Conservation (phyloP, 2,329 filamentous ascomycete genomes). For the Cercospora zeina region DNA sequence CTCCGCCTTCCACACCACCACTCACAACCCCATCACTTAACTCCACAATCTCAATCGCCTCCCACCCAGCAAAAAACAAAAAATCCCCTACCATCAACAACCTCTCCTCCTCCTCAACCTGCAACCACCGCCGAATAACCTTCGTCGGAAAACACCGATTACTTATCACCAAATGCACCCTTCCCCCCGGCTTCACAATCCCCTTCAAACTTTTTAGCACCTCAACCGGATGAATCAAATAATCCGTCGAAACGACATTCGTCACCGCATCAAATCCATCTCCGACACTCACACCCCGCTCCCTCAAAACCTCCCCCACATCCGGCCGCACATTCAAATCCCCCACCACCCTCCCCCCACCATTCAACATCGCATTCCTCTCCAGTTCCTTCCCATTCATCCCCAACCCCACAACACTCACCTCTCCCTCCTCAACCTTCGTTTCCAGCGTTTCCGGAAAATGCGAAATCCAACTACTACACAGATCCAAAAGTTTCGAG, state of each 20-base stretch:
- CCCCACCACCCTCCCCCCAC: conserved; percentile 38
- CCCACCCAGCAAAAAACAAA: conserved; percentile 54
- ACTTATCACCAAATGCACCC: conserved; percentile 53
- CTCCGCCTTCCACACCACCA: conserved; percentile 8
- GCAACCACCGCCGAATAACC: conserved; percentile 52
- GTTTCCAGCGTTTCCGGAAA: conserved; percentile 43
- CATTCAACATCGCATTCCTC: conserved; percentile 45
- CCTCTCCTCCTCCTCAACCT: conserved; percentile 48
- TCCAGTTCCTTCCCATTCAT: conserved; percentile 52
- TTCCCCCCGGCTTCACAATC: conserved; percentile 47
- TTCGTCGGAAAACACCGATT: conserved; percentile 58
- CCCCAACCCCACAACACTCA: conserved; percentile 51
- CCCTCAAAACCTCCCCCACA: conserved; percentile 31
- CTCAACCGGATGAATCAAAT: conserved; percentile 50
- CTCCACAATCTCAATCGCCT: conserved; percentile 55
- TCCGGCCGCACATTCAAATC: conserved; percentile 50
- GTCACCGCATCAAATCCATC: conserved; percentile 48
- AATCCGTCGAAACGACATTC: conserved; percentile 56
- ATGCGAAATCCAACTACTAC: conserved; percentile 53
- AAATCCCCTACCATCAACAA: conserved; percentile 56
- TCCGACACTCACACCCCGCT: conserved; percentile 15
- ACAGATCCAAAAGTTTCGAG: conserved; percentile 51
- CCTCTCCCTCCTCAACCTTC: conserved; percentile 37
- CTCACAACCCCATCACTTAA: conserved; percentile 45
- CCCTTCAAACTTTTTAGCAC: conserved; percentile 48